Percentiles rank a stretch among this genome's conserved stretches.
These are phyloP conservation scores for Bipolaris oryzae DNA, from an alignment of 2,329 filamentous ascomycete genomes.

Conservation along the genomic window DNA sequence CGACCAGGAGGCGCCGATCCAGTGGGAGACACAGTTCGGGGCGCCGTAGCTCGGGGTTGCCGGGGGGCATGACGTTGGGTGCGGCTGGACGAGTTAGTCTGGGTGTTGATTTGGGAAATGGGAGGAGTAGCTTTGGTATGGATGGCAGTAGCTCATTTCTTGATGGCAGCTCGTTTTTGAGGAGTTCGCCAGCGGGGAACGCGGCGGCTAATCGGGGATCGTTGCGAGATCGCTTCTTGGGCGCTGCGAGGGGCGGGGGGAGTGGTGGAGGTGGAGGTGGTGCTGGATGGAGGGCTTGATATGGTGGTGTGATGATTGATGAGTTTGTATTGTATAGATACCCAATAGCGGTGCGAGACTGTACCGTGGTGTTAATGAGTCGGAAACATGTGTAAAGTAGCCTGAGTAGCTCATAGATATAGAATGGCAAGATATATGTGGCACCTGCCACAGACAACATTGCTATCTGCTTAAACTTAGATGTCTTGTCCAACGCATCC, in stretches of 20 bases:
- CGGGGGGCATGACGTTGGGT: constrained; percentile 12
- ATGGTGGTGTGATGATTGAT: not conserved
- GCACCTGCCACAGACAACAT: too few species aligned
- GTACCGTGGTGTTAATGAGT: not conserved
- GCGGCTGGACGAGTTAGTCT: constrained; percentile 21
- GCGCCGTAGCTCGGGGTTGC: constrained; percentile 26
- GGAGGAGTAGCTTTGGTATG: constrained; percentile 39
- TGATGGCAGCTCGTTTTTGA: constrained; percentile 46
- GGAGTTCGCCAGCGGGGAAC: constrained; percentile 40
- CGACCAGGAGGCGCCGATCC: constrained; percentile 26
- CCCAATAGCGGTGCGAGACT: not conserved
- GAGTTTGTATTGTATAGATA: constrained; percentile 8
- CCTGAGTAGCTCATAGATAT: not conserved
- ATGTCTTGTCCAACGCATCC: too few species aligned
- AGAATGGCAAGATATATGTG: not conserved
- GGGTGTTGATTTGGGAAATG: constrained; percentile 29
- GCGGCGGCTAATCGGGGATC: constrained; percentile 34
- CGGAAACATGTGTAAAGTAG: not conserved
- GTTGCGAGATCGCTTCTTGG: constrained; percentile 39
- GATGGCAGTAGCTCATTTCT: constrained; percentile 46
- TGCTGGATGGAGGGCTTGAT: constrained; percentile 20
- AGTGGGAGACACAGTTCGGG: constrained; percentile 31
- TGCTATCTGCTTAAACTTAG: too few species aligned
- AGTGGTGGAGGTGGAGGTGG: constrained; percentile 15
- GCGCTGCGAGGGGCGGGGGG: constrained; percentile 25